Evolutionary conservation across 805 yeast genomes (phyloP).

Genomic region (Kazachstania bromeliacearum): DNA sequence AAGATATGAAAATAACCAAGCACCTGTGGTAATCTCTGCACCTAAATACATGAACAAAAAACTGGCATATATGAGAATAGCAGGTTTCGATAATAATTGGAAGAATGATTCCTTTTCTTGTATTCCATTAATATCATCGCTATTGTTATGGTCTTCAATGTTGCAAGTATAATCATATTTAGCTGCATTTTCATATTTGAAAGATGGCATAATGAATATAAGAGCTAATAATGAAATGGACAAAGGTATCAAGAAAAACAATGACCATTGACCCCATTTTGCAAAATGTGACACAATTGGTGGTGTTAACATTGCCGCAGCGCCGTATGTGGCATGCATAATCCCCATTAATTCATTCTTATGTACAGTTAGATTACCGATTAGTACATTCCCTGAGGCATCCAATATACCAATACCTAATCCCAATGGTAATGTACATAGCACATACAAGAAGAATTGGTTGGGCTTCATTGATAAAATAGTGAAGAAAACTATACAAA

Average conservation of each 20-base stretch:
- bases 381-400: slow-evolving; percentile 26
- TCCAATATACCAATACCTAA: slow-evolving; percentile 28
- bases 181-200: slow-evolving; percentile 35
- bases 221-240: slow-evolving; percentile 30
- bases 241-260: slow-evolving; percentile 28
- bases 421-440: slow-evolving; percentile 27
- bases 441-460: slow-evolving; percentile 15
- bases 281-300: slow-evolving; percentile 43
- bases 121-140: slow-evolving; percentile 6
- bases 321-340: slow-evolving; percentile 61
- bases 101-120: slow-evolving; percentile 7
- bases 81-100: slow-evolving; percentile 23
- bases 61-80: slow-evolving; percentile 40
- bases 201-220: slow-evolving; percentile 33
- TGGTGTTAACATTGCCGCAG: slow-evolving; percentile 65
- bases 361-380: slow-evolving; percentile 32
- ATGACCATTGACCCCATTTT: slow-evolving; percentile 23
- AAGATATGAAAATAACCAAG: slow-evolving; percentile 61
- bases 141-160: slow-evolving; percentile 6
- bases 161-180: slow-evolving; percentile 28
- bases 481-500: slow-evolving; percentile 14
- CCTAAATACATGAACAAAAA: slow-evolving; percentile 59
- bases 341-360: slow-evolving; percentile 51
- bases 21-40: slow-evolving; percentile 57
- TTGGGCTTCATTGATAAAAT: slow-evolving; percentile 19